These are phyloP conservation scores for Kentomonas sorsogonicus DNA, from an alignment of 208 protist species.

Conservation along the genomic window DNA sequence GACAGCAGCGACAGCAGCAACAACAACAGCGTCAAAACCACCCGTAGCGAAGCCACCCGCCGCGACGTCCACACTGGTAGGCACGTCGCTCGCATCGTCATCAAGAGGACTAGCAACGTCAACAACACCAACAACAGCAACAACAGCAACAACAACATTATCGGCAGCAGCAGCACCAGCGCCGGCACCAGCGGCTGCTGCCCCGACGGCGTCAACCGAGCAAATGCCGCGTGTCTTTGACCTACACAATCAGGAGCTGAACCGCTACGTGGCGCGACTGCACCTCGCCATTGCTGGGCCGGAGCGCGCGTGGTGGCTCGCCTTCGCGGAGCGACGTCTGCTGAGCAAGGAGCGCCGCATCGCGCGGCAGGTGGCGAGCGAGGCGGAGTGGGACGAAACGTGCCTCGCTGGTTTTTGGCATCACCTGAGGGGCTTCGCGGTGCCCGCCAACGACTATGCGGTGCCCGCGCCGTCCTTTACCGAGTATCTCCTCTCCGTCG, in stretches of 20 bases:
- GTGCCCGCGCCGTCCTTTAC: constrained; percentile 23
- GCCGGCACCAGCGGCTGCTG: no score
- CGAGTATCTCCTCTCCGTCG: constrained; percentile 22
- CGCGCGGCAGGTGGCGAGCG: constrained; percentile 27
- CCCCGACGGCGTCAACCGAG: no score
- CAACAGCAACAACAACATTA: no score
- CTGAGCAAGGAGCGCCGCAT: constrained; percentile 30
- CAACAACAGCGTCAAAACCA: no score
- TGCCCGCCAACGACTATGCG: constrained; percentile 32
- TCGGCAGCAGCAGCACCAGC: no score
- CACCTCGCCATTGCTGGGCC: not conserved
- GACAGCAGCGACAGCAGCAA: no score
- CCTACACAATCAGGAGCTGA: not conserved
- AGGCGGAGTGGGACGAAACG: constrained; percentile 34
- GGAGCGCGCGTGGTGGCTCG: constrained; percentile 22
- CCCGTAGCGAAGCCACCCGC: no score
- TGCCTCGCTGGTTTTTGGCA: constrained; percentile 38
- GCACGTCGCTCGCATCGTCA: no score
- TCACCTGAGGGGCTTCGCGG: constrained; percentile 26
- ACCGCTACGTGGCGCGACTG: not conserved
- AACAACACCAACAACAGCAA: no score
- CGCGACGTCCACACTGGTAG: no score
- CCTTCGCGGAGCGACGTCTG: constrained; percentile 35
- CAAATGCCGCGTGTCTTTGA: no score
- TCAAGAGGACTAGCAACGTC: no score